Conservation (phyloP, 768 basidiomycete genomes). For the Chiua virens region DNA sequence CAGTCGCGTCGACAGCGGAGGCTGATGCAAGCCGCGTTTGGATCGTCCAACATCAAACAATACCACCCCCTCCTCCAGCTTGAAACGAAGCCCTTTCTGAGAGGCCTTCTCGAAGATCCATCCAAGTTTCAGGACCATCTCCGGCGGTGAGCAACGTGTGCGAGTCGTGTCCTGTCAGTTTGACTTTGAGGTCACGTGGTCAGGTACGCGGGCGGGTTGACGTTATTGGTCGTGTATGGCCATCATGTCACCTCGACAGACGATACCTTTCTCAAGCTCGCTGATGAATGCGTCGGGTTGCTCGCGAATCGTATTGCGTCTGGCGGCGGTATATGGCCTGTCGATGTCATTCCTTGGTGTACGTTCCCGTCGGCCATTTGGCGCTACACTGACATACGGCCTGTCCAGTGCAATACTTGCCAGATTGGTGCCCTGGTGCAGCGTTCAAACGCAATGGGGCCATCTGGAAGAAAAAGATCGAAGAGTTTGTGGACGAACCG, state of each 20-base stretch:
- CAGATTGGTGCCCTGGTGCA: constrained; percentile 66
- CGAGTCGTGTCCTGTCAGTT: background rate
- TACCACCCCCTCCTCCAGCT: constrained; percentile 60
- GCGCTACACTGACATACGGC: too few species aligned
- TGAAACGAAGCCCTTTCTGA: constrained; percentile 58
- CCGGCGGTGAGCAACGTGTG: constrained; percentile 25
- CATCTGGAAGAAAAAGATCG: constrained; percentile 62
- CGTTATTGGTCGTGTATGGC: constrained; percentile 62
- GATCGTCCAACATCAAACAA: constrained; percentile 46
- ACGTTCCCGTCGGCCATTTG: constrained; percentile 5
- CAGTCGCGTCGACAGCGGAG: constrained; percentile 62
- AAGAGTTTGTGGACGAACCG: constrained; percentile 63
- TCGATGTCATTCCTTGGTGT: constrained; percentile 40
- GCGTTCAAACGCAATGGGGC: constrained; percentile 62
- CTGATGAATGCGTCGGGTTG: constrained; percentile 41
- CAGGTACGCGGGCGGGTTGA: constrained; percentile 54
- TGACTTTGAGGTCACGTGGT: constrained; percentile 27
- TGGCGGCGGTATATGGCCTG: constrained; percentile 44
- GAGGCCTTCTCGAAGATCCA: constrained; percentile 47
- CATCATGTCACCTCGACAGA: constrained; percentile 44
- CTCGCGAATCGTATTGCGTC: constrained; percentile 45
- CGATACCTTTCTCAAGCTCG: constrained; percentile 42
- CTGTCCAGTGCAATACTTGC: constrained; percentile 49
- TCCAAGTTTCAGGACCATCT: constrained; percentile 35
- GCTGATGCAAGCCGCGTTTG: constrained; percentile 66